These are phyloP conservation scores for Luffa aegyptiaca DNA, from an alignment of 306 rosid genomes.

Conservation along the genomic window DNA sequence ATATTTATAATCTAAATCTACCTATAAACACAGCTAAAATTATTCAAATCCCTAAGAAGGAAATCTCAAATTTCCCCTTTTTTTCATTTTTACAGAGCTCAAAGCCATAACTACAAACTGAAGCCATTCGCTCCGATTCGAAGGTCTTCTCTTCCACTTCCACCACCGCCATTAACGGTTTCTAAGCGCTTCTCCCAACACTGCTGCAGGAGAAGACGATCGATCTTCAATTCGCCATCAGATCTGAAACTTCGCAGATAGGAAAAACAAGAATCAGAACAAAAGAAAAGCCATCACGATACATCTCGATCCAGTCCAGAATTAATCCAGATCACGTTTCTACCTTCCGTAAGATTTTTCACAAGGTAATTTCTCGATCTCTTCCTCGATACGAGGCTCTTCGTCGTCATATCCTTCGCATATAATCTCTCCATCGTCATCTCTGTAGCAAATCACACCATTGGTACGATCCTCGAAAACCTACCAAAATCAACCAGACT, in stretches of 20 bases:
- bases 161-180: conserved; percentile 25
- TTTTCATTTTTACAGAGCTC: background rate
- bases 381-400: conserved; percentile 60
- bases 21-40: background rate
- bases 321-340: background rate
- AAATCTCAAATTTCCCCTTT: background rate
- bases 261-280: background rate
- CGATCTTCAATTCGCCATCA: conserved; percentile 50
- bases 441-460: conserved; percentile 75
- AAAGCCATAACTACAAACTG: conserved; percentile 2
- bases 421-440: conserved; percentile 68
- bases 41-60: background rate
- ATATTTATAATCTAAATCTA: background rate
- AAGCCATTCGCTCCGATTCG: conserved; percentile 32
- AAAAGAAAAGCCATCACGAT: background rate
- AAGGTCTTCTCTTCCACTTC: conserved; percentile 45
- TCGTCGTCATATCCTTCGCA: conserved; percentile 97
- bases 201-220: conserved; percentile 41
- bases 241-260: background rate
- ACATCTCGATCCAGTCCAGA: background rate
- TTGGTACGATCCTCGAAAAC: conserved; percentile 67
- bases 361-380: conserved; percentile 27
- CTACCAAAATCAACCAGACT: conserved; percentile 25
- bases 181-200: conserved; percentile 24
- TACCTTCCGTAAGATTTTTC: conserved; percentile 31